These are phyloP conservation scores for Arthroderma uncinatum DNA, from an alignment of 2,329 filamentous ascomycete species.

Conservation along the genomic window DNA sequence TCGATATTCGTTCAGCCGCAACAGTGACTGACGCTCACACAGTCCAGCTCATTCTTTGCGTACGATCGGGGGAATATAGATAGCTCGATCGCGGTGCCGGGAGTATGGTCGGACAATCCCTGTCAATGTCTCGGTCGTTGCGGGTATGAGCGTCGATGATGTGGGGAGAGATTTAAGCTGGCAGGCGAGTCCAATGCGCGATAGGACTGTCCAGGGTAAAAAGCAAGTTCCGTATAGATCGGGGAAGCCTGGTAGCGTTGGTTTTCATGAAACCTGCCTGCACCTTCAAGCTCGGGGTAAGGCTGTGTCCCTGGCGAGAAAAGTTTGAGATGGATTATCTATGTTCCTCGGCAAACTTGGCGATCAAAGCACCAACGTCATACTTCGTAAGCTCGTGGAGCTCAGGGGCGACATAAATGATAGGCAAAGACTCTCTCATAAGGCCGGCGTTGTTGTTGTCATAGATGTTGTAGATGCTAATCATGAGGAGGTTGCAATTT, in stretches of 20 bases:
- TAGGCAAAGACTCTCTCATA: neutral
- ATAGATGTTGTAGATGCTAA: no score
- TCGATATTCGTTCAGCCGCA: neutral
- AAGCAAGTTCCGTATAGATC: neutral
- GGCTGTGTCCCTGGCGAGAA: neutral
- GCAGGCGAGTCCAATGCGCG: neutral
- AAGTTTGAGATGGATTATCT: slow-evolving; percentile 1
- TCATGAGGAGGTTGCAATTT: no score
- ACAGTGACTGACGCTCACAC: neutral
- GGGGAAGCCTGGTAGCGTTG: neutral
- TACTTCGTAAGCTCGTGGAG: neutral
- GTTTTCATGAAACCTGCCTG: neutral
- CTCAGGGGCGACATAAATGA: neutral
- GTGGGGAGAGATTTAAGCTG: neutral
- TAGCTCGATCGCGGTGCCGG: neutral
- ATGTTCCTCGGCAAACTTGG: neutral
- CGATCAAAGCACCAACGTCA: neutral
- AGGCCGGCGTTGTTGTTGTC: neutral
- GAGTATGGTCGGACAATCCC: neutral
- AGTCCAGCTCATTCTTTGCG: neutral
- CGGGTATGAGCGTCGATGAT: neutral
- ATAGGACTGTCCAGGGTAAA: neutral
- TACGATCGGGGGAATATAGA: neutral
- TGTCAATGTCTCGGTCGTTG: neutral
- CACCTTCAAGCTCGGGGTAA: neutral